These are phyloP conservation scores for Inga leiocalycina DNA, from an alignment of 306 rosid genomes.

Conservation along the genomic window DNA sequence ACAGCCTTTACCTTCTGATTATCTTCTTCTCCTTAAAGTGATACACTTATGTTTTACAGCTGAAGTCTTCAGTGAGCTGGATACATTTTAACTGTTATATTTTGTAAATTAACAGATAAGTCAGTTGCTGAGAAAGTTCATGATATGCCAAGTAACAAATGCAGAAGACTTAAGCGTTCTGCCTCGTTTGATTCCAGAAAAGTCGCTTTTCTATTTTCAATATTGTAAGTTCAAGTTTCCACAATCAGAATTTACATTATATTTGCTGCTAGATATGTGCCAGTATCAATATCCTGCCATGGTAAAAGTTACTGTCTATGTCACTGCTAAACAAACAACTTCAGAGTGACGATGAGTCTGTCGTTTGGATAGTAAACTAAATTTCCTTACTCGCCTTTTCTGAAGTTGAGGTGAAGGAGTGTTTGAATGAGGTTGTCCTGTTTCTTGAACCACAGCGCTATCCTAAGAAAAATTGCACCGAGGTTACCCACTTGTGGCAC, in stretches of 20 bases:
- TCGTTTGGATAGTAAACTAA: not conserved
- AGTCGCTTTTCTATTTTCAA: constrained; percentile 83
- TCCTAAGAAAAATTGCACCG: not conserved
- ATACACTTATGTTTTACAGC: not conserved
- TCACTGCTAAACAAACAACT: not conserved
- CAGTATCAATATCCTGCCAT: not conserved
- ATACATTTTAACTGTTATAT: constrained; percentile 25
- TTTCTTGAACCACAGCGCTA: too few relatives aligned
- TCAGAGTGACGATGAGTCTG: not conserved
- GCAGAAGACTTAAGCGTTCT: constrained; percentile 80
- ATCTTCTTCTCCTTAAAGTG: not conserved
- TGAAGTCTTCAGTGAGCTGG: constrained; percentile 20
- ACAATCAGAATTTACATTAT: not conserved
- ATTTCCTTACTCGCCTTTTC: not conserved
- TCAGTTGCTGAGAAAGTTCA: constrained; percentile 65
- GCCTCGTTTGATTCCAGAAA: constrained; percentile 90
- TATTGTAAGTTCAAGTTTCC: constrained; percentile 65
- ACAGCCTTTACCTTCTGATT: constrained; percentile 12
- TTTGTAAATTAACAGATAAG: constrained; percentile 57
- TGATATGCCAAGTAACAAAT: constrained; percentile 69
- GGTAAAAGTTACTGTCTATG: not conserved
- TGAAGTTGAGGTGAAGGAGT: not conserved
- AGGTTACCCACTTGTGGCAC: not conserved
- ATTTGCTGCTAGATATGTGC: constrained; percentile 11
- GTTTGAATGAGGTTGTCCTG: not conserved